Evolutionary conservation across 495 filamentous ascomycete species (phyloP).

Genomic region (Aspergillus mulundensis): DNA sequence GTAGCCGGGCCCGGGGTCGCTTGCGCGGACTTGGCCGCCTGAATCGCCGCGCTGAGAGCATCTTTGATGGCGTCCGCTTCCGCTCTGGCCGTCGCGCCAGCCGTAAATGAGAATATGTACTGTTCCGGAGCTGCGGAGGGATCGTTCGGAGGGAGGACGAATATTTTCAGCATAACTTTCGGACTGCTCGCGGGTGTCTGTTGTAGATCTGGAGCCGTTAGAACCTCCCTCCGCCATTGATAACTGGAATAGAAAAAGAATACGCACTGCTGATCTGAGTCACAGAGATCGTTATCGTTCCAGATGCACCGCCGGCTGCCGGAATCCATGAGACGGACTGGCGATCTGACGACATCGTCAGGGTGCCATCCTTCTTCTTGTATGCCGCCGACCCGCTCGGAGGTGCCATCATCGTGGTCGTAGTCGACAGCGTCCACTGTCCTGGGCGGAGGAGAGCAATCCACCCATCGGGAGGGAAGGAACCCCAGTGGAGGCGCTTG

Average conservation of each 20-base stretch:
- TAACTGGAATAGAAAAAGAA: neutral
- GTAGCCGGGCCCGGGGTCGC: constrained; percentile 31
- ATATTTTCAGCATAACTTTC: constrained; percentile 89
- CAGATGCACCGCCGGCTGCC: constrained; percentile 43
- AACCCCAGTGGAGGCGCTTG: constrained; percentile 22
- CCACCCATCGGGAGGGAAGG: constrained; percentile 42
- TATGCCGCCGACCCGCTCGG: constrained; percentile 70
- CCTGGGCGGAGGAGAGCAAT: constrained; percentile 31
- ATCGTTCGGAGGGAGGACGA: constrained; percentile 57
- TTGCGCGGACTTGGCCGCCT: constrained; percentile 57
- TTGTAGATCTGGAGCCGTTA: constrained; percentile 60
- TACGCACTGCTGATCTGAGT: constrained; percentile 71
- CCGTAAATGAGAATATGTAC: constrained; percentile 86
- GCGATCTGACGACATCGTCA: constrained; percentile 66
- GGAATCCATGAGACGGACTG: constrained; percentile 78
- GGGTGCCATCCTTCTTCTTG: constrained; percentile 93
- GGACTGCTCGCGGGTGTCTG: constrained; percentile 77
- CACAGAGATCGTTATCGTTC: constrained; percentile 64
- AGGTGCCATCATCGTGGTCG: constrained; percentile 50
- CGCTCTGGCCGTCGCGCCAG: constrained; percentile 63
- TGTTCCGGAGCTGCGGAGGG: constrained; percentile 53
- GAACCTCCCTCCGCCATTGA: neutral
- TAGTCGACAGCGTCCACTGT: constrained; percentile 44
- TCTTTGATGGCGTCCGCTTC: constrained; percentile 85
- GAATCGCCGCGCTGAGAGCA: constrained; percentile 70